phyloP scores from a whole-genome alignment of 2,329 filamentous ascomycete genomes.

The Aspergillus sp. region DNA sequence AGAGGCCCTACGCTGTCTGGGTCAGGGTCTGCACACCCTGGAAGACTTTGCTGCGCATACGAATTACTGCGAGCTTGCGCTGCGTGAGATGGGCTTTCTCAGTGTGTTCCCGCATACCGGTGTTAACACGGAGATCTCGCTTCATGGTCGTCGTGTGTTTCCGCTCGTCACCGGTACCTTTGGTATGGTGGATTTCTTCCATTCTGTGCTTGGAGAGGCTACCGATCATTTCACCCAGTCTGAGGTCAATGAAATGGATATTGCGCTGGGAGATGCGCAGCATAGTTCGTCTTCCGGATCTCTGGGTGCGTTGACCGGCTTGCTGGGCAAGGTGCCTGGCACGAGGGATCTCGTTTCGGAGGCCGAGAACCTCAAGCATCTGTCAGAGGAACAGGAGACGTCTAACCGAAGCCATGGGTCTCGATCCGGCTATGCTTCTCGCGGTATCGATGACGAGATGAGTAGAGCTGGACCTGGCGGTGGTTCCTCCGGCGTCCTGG shows the following conservation, averaged over 20 bases:
- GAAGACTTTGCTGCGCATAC: conserved; percentile 75
- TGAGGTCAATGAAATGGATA: conserved; percentile 72
- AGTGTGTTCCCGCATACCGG: conserved; percentile 70
- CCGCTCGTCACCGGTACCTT: conserved; percentile 67
- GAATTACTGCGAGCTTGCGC: conserved; percentile 71
- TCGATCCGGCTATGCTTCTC: conserved; percentile 19
- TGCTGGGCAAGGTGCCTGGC: conserved; percentile 69
- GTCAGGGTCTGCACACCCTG: conserved; percentile 67
- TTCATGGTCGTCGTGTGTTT: conserved; percentile 59
- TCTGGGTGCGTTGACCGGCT: conserved; percentile 57
- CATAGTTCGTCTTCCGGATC: conserved; percentile 37
- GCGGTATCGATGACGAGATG: conserved; percentile 10
- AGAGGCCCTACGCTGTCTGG: conserved; percentile 67
- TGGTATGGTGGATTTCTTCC: conserved; percentile 74
- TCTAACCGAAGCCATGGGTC: conserved; percentile 41
- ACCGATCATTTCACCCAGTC: conserved; percentile 79
- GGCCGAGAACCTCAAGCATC: conserved; percentile 54
- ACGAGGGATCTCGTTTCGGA: conserved; percentile 59
- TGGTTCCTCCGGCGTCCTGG: conserved; percentile 60
- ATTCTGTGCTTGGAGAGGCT: conserved; percentile 68
- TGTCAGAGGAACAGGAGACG: conserved; percentile 56
- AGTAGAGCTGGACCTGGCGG: conserved; percentile 37
- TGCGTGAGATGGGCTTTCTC: conserved; percentile 62
- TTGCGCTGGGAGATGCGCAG: conserved; percentile 63
- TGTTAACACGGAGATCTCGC: conserved; percentile 54